Evolutionary conservation across 2,329 filamentous ascomycete species (phyloP).

Genomic region (Beauveria varroae): DNA sequence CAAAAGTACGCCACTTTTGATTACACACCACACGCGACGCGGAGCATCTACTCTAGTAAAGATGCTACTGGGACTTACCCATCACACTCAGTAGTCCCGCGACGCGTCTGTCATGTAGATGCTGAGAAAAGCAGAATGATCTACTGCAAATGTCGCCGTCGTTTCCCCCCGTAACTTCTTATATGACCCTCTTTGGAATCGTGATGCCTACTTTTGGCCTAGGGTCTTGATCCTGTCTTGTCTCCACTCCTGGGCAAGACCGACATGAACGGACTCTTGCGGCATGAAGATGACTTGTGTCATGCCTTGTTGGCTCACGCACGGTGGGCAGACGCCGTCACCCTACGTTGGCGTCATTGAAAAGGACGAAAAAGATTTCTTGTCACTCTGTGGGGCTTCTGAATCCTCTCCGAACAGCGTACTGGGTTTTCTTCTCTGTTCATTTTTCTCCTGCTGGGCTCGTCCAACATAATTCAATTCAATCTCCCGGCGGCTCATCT

Average conservation of each 20-base stretch:
- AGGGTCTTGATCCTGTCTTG: too few relatives aligned
- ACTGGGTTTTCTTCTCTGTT: too few relatives aligned
- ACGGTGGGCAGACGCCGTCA: conserved; percentile 21
- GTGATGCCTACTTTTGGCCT: too few relatives aligned
- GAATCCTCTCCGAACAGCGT: too few relatives aligned
- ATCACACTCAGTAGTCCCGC: too few relatives aligned
- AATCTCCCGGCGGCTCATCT: too few relatives aligned
- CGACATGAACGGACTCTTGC: conserved; percentile 17
- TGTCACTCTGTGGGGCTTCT: conserved; percentile 15
- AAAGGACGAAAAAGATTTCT: conserved; percentile 14
- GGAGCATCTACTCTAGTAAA: background rate
- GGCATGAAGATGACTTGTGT: conserved; percentile 17
- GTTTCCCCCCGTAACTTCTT: background rate
- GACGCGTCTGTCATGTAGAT: background rate
- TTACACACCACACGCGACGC: background rate
- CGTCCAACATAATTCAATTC: too few relatives aligned
- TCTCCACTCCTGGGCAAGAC: conserved; percentile 14
- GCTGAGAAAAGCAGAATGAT: background rate
- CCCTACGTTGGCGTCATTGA: conserved; percentile 19
- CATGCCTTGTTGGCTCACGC: conserved; percentile 18
- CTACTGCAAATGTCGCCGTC: background rate
- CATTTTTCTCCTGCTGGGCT: too few relatives aligned
- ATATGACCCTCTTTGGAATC: too few relatives aligned
- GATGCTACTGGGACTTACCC: too few relatives aligned
- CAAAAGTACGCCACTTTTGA: too few relatives aligned